phyloP scores from a whole-genome alignment of 2,329 filamentous ascomycete species.

The Botryotinia narcissicola region DNA sequence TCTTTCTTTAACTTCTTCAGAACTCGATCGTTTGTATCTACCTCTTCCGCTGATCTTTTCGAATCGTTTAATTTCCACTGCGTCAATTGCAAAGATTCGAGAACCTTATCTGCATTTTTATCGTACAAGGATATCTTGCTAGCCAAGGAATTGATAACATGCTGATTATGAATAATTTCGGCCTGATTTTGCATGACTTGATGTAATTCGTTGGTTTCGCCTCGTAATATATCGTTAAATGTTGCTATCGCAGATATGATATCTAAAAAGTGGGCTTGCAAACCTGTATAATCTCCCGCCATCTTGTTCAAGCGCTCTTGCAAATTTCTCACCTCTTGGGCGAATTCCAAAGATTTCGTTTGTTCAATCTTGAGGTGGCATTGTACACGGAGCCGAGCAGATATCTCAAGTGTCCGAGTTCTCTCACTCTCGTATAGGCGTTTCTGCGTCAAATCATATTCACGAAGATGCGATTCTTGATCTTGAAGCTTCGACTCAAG shows the following conservation, averaged over 20 bases:
- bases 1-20: too few relatives aligned
- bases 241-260: background rate
- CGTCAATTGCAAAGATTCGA: too few relatives aligned
- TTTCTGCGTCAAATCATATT: background rate
- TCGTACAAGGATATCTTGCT: too few relatives aligned
- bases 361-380: background rate
- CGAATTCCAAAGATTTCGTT: background rate
- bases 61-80: too few relatives aligned
- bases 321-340: background rate
- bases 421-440: background rate
- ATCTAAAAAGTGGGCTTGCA: background rate
- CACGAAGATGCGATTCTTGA: background rate
- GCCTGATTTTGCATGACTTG: background rate
- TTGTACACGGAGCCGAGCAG: background rate
- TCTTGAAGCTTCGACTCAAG: background rate
- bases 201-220: background rate
- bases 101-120: too few relatives aligned
- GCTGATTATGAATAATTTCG: too few relatives aligned
- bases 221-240: background rate
- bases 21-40: too few relatives aligned
- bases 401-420: background rate
- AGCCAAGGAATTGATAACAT: too few relatives aligned
- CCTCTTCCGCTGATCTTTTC: too few relatives aligned
- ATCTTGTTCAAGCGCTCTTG: background rate
- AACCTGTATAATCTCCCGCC: background rate